Conservation (phyloP, 164 flowering plant species). For the Protea cynaroides region DNA sequence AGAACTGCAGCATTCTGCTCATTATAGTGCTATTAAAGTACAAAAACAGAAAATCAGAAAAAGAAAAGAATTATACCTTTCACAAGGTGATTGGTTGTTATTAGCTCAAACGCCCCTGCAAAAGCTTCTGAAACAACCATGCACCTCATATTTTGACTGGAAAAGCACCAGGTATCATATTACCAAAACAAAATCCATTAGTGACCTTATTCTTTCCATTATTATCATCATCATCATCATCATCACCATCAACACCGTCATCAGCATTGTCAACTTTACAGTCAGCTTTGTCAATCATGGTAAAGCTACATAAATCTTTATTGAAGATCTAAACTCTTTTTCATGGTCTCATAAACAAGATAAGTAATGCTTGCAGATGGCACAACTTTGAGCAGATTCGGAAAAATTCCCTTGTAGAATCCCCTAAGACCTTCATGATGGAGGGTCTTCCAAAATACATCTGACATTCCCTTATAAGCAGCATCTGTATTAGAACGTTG, state of each 20-base stretch:
- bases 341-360: conserved; percentile 83
- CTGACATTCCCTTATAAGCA: conserved; percentile 72
- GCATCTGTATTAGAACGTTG: conserved; percentile 30
- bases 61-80: conserved; percentile 10
- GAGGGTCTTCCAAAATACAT: conserved; percentile 66
- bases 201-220: conserved; percentile 22
- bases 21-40: background rate
- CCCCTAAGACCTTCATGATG: conserved; percentile 66
- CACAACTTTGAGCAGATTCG: conserved; percentile 86
- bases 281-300: conserved; percentile 20
- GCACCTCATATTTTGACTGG: conserved; percentile 12
- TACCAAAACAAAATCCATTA: conserved; percentile 19
- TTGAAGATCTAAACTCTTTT: conserved; percentile 67
- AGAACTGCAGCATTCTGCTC: background rate
- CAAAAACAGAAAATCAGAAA: background rate
- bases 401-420: conserved; percentile 89
- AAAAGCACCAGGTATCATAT: conserved; percentile 16
- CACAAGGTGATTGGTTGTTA: conserved; percentile 9
- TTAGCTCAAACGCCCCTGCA: conserved; percentile 7
- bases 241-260: background rate
- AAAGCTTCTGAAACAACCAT: conserved; percentile 19
- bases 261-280: conserved; percentile 13
- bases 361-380: conserved; percentile 96
- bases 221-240: conserved; percentile 17
- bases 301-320: conserved; percentile 18